A percentile compares a stretch with the other conserved stretches of the same genome.
These are phyloP conservation scores for Pyracantha coccinea DNA, from an alignment of 331 rosid genomes.

Conservation along the genomic window DNA sequence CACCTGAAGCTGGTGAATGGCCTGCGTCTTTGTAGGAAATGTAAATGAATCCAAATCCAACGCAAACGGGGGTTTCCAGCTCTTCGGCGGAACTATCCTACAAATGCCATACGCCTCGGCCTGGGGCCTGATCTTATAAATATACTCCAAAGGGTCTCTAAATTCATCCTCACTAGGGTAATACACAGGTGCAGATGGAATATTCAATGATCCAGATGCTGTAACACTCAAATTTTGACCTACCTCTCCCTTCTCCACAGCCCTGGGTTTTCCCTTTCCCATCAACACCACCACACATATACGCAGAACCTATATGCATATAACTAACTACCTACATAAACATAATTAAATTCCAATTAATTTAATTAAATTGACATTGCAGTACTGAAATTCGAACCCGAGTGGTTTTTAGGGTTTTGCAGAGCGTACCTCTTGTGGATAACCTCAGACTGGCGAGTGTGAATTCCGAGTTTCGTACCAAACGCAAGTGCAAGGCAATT, in stretches of 20 bases:
- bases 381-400: background rate
- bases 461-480: background rate
- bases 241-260: constrained; percentile 71
- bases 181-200: constrained; percentile 77
- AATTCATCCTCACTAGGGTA: constrained; percentile 84
- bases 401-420: constrained; percentile 14
- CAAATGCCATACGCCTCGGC: constrained; percentile 93
- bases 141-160: constrained; percentile 80
- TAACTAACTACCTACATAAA: background rate
- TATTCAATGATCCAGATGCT: constrained; percentile 32
- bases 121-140: constrained; percentile 70
- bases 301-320: constrained; percentile 9
- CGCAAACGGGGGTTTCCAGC: constrained; percentile 94
- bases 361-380: background rate
- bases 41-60: constrained; percentile 52
- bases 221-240: constrained; percentile 54
- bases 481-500: background rate
- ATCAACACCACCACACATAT: constrained; percentile 25
- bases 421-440: constrained; percentile 26
- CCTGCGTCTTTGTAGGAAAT: constrained; percentile 85
- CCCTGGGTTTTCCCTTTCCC: constrained; percentile 94
- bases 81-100: constrained; percentile 79
- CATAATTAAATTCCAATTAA: background rate
- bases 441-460: background rate
- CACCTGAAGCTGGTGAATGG: constrained; percentile 84